Conservation (phyloP, 2,329 filamentous ascomycete species). For the Phaeosphaeriaceae sp. region DNA sequence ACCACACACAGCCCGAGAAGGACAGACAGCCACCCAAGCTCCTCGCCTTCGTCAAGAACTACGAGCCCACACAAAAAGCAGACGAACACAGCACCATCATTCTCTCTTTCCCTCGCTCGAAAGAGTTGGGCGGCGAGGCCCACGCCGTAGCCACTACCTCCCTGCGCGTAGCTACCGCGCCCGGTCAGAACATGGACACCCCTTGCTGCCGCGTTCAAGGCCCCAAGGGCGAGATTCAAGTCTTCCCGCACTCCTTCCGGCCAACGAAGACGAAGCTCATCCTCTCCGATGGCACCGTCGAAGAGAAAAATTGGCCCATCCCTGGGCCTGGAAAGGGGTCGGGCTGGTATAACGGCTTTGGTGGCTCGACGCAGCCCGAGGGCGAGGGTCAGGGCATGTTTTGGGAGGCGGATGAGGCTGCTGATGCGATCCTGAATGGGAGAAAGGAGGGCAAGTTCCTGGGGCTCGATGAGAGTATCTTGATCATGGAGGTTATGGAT, state of each 20-base stretch:
- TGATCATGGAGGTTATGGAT: slow-evolving; percentile 85
- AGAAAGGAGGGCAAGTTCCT: slow-evolving; percentile 71
- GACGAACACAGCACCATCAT: slow-evolving; percentile 83
- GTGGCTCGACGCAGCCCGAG: slow-evolving; percentile 54
- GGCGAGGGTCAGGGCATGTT: slow-evolving; percentile 82
- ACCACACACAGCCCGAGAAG: slow-evolving; percentile 73
- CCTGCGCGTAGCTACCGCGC: slow-evolving; percentile 60
- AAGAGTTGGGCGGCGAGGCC: slow-evolving; percentile 59
- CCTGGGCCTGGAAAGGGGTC: slow-evolving; percentile 57
- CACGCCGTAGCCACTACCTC: slow-evolving; percentile 72
- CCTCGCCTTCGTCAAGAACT: slow-evolving; percentile 70
- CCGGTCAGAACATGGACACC: slow-evolving; percentile 60
- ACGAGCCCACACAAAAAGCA: slow-evolving; percentile 73
- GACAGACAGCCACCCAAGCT: slow-evolving; percentile 73
- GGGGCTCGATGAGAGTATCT: slow-evolving; percentile 77
- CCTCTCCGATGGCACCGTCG: slow-evolving; percentile 55
- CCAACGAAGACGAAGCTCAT: slow-evolving; percentile 72
- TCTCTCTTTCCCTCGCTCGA: slow-evolving; percentile 72
- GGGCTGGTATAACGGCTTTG: slow-evolving; percentile 58
- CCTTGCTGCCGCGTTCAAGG: slow-evolving; percentile 82
- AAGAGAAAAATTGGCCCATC: slow-evolving; percentile 55
- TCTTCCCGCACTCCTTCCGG: slow-evolving; percentile 73
- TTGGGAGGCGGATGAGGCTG: slow-evolving; percentile 84
- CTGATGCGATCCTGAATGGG: slow-evolving; percentile 76
- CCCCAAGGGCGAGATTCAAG: slow-evolving; percentile 80